phyloP scores from a whole-genome alignment of 208 protist genomes.

The Crithidia sp. region DNA sequence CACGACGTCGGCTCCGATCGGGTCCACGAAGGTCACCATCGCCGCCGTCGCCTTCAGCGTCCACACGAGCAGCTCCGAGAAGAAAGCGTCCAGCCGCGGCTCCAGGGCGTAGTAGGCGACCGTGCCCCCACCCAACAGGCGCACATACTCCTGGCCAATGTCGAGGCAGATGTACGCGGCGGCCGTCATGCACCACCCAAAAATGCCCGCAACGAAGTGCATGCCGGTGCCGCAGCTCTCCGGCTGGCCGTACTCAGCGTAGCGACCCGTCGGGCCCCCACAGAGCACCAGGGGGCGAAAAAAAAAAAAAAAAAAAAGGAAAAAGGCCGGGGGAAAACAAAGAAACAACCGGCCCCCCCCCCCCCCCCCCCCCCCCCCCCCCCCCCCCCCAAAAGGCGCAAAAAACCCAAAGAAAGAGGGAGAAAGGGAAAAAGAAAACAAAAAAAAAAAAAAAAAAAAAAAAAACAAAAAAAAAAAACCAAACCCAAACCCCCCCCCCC shows the following conservation, averaged over 20 bases:
- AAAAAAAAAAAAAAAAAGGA: conserved; percentile 24
- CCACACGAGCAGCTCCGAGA: conserved; percentile 35
- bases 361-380: conserved; percentile 4
- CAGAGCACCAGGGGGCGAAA: conserved; percentile 19
- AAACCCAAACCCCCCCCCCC: no score
- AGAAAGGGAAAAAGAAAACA: no score
- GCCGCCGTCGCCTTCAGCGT: conserved; percentile 30
- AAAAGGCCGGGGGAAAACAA: conserved; percentile 20
- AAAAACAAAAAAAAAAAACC: no score
- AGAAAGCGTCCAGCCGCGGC: conserved; percentile 26
- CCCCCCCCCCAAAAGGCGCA: no score
- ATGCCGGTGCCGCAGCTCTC: conserved; percentile 20
- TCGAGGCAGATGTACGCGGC: conserved; percentile 24
- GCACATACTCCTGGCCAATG: conserved; percentile 14
- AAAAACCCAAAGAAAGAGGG: no score
- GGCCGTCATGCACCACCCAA: conserved; percentile 16
- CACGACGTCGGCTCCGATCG: conserved; percentile 13
- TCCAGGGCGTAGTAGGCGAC: conserved; percentile 36
- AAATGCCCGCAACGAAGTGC: conserved; percentile 9
- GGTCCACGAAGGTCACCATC: conserved; percentile 7
- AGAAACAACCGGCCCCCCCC: conserved; percentile 9
- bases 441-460: no score
- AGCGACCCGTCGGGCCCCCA: conserved; percentile 9
- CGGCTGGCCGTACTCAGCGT: neutral
- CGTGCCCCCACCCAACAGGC: conserved; percentile 11